A percentile compares a stretch with the other conserved stretches of the same genome.
These are phyloP conservation scores for Tagetes patula DNA, from an alignment of 129 eudicot species.

Conservation along the genomic window DNA sequence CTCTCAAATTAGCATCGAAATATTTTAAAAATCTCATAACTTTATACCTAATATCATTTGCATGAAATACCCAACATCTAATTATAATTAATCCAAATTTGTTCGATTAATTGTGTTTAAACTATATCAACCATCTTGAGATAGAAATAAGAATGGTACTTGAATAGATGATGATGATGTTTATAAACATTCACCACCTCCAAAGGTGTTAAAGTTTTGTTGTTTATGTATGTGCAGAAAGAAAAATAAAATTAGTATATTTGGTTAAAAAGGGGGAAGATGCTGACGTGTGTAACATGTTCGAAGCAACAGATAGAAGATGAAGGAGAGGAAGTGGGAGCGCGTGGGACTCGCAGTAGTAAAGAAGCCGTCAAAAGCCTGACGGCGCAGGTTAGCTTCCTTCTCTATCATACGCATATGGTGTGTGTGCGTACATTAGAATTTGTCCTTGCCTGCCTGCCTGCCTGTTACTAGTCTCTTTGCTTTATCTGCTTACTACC, in stretches of 20 bases:
- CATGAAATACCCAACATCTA: neutral
- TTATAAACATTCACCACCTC: constrained; percentile 7
- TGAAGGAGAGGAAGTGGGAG: constrained; percentile 57
- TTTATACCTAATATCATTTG: neutral
- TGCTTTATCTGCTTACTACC: constrained; percentile 29
- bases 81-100: neutral
- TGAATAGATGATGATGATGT: neutral
- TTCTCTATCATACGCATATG: constrained; percentile 2
- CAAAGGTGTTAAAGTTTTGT: constrained; percentile 33
- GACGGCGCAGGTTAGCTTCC: constrained; percentile 68
- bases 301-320: constrained; percentile 61
- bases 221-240: constrained; percentile 31
- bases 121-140: neutral
- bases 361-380: constrained; percentile 89
- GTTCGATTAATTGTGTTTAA: neutral
- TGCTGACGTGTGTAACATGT: constrained; percentile 81
- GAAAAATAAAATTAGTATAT: constrained; percentile 21
- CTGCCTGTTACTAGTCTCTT: constrained; percentile 24
- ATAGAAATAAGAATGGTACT: neutral
- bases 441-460: constrained; percentile 19
- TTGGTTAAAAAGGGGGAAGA: constrained; percentile 23
- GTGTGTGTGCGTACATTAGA: neutral
- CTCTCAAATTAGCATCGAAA: neutral
- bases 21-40: neutral
- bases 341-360: constrained; percentile 69